These are phyloP conservation scores for Mortierella alpina DNA, from an alignment of 192 early-diverging fungal species.

Conservation along the genomic window DNA sequence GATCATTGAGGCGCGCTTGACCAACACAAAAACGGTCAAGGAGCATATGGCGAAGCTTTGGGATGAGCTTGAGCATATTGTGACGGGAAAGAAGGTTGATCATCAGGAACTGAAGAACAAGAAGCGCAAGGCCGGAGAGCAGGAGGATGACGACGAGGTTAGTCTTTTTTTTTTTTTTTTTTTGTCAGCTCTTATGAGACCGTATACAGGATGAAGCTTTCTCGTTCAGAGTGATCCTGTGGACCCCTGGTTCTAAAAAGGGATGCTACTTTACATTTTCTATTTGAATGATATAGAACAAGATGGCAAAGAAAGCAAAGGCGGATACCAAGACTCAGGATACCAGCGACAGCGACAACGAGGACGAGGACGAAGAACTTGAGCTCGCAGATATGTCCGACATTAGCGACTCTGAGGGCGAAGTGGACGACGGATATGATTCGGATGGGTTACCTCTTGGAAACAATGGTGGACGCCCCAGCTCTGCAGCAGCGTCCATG, in stretches of 20 bases:
- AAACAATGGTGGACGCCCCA: slow-evolving; percentile 18
- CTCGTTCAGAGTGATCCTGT: background rate
- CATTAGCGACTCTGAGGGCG: slow-evolving; percentile 21
- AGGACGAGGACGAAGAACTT: slow-evolving; percentile 43
- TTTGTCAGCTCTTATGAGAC: too few species aligned
- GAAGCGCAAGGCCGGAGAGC: slow-evolving; percentile 48
- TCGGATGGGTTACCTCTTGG: slow-evolving; percentile 46
- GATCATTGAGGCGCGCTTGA: slow-evolving; percentile 34
- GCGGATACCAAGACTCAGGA: slow-evolving; percentile 29
- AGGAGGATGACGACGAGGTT: slow-evolving; percentile 36
- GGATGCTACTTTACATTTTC: background rate
- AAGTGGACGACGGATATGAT: slow-evolving; percentile 48
- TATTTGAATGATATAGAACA: slow-evolving; percentile 13
- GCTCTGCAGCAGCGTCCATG: slow-evolving; percentile 23
- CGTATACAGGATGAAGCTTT: too few species aligned
- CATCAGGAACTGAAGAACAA: slow-evolving; percentile 27
- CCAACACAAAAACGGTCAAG: slow-evolving; percentile 41
- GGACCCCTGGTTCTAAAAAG: background rate
- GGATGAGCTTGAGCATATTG: slow-evolving; percentile 46
- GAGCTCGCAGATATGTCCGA: slow-evolving; percentile 24
- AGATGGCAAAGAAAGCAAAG: slow-evolving; percentile 25
- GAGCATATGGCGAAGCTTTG: slow-evolving; percentile 43
- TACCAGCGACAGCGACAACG: slow-evolving; percentile 28
- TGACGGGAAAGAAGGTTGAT: slow-evolving; percentile 30
- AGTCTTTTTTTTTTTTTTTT: background rate